Evolutionary conservation across 1,284 basidiomycete genomes (phyloP), one percentile per base, ranked within the genome.

Genomic region (Pterulicium gracile): DNA sequence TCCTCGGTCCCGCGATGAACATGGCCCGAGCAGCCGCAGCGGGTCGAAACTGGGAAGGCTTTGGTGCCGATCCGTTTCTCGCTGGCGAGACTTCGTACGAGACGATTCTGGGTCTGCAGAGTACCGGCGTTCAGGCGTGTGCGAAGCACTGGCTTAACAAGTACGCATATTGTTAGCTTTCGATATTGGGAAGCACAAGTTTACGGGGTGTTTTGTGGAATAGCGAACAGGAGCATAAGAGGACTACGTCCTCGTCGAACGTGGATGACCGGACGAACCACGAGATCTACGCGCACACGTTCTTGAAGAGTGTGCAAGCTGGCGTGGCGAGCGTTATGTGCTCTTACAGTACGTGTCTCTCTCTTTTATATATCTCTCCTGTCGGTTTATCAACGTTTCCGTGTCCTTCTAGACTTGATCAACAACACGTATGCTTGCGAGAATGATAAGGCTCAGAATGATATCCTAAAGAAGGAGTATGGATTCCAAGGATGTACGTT

Each of bases 381-480:
- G 24, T 23, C 3, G 0, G 18, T 36, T 19, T 43, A 17, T 14
- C 27, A 21, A 22, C 23, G 15, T 32, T 35, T 35, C 43, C 21
- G 35, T 46, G 22, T 32, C 24, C 13, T 18, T 22, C 3, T 47
- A 79, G 75, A 79, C 57, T 56, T 74, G 34, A 66, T 91, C 56
- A 92, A 93, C 60, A 78, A 77, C 24, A 87, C 83, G 0, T 85
- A 80, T 49, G 80, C 87, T 1, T 91, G 88, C 61, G 79, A 88
- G 59, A 89, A 88, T 57, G 71, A 80, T 56, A 73, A 80, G 54
- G 70, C 79, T 32, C 62, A 90, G 58, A 92, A 90, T 64, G 73
- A 79, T 47, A 70, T 91, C 32, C 68, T 93, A 50, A 93, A 93
- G 66, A 66, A 70, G 21, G 86, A 92, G 63, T 75, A 79, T 47